Evolutionary conservation across 805 yeast species (phyloP), one percentile per base, ranked within the genome.

Genomic region (Pichia scutulata): DNA sequence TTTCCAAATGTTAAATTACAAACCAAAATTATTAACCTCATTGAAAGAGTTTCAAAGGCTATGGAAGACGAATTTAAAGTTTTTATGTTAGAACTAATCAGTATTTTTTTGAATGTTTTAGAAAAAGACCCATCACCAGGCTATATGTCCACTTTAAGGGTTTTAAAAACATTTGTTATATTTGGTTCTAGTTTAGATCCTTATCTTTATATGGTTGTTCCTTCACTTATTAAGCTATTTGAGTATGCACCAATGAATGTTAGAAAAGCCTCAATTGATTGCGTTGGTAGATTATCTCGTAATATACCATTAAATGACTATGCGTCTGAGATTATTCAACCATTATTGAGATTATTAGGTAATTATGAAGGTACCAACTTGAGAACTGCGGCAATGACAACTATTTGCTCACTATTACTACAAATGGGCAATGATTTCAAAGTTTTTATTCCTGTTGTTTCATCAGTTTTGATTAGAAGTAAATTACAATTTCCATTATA

Each of bases 181-280:
- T 89, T 93, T 66, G 97, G 97, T 0, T 72, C 85, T 24, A 88
- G 86, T 60, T 75, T 92, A 44, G 97, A 92, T 55, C 97, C 93
- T 53, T 88, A 86, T 59, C 78, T 85, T 4, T 96, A 89, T 62
- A 75, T 92, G 51, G 78, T 92, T 24, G 76, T 93, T n/a, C 97
- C 98, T 0, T 84, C 84, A 47, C 74, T 90, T 24, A 92, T 92
- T 1, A 76, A 81, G 52, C 69, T 92, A 70, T 84, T 90, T 60
- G 97, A 93, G 61, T 78, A 70, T 54, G 74, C 81, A 0, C 82
- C 89, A 0, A 70, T 81, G 1, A 70, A 71, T 16, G 73, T 92
- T 33, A 72, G 88, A 50, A 77, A 76, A 51, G 81, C 86, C 42
- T 89, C 97, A 0, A 82, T 93, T 50, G 84, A 83, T 44, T 81